Conservation (phyloP, 1,284 basidiomycete species). For the Chalciporus piperatoides region DNA sequence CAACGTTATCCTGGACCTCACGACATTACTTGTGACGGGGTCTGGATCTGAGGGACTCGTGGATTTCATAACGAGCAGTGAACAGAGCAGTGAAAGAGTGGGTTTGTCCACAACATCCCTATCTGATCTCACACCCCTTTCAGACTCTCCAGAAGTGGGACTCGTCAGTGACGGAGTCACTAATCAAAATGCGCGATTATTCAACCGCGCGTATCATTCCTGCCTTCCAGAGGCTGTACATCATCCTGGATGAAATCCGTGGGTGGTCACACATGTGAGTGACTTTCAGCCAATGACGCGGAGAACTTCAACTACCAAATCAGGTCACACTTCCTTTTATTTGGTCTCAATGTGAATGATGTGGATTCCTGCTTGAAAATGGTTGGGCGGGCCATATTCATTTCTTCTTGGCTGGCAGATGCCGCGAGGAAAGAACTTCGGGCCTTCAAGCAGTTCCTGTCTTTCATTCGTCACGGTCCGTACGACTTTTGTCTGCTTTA, state of each 20-base stretch:
- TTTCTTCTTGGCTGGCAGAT: slow-evolving; percentile 64
- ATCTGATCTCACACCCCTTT: slow-evolving; percentile 20
- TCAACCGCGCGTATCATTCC: slow-evolving; percentile 66
- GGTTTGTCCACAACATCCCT: slow-evolving; percentile 21
- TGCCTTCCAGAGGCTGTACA: slow-evolving; percentile 69
- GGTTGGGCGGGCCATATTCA: slow-evolving; percentile 53
- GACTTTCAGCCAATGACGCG: slow-evolving; percentile 10
- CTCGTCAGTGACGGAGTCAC: slow-evolving; percentile 60
- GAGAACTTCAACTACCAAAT: slow-evolving; percentile 16
- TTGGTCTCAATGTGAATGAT: slow-evolving; percentile 49
- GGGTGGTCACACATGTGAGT: slow-evolving; percentile 74
- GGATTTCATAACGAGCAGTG: slow-evolving; percentile 72
- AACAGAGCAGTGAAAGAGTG: slow-evolving; percentile 79
- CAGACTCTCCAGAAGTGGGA: slow-evolving; percentile 81
- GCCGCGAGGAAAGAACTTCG: slow-evolving; percentile 61
- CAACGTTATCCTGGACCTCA: slow-evolving; percentile 66
- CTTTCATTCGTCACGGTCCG: slow-evolving; percentile 73
- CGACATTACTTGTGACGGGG: slow-evolving; percentile 66
- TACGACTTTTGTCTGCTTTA: slow-evolving; percentile 20
- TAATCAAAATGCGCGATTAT: slow-evolving; percentile 68
- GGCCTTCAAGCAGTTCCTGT: slow-evolving; percentile 72
- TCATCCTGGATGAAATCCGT: slow-evolving; percentile 69
- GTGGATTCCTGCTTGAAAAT: slow-evolving; percentile 51
- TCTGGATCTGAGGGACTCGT: slow-evolving; percentile 59
- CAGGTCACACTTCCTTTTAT: slow-evolving; percentile 50